These are phyloP conservation scores for Macrolepiota fuliginosa DNA, from an alignment of 768 basidiomycete species.

Conservation along the genomic window DNA sequence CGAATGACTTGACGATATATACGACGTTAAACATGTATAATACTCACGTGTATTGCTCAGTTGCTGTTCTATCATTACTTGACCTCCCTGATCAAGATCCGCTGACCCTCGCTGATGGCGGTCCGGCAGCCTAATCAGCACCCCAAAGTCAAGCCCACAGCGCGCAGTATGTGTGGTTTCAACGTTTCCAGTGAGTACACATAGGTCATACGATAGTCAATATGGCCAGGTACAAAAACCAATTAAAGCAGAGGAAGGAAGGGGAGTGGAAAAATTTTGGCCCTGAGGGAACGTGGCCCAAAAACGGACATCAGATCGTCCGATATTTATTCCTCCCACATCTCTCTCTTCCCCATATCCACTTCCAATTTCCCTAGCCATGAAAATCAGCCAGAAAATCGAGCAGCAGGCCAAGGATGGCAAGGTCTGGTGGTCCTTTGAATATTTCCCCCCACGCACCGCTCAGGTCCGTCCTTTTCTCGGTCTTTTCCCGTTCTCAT, in stretches of 20 bases:
- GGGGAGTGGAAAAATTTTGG: slow-evolving; percentile 6
- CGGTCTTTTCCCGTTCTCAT: neutral
- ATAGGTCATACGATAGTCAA: slow-evolving; percentile 3
- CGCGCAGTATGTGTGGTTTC: neutral
- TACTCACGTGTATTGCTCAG: neutral
- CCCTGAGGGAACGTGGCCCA: slow-evolving; percentile 24
- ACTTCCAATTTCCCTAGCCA: slow-evolving; percentile 31
- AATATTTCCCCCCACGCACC: slow-evolving; percentile 96
- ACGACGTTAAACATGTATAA: neutral
- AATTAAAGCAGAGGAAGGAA: neutral
- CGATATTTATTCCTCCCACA: slow-evolving; percentile 20
- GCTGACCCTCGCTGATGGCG: neutral
- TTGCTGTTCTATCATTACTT: neutral
- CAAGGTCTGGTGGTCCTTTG: slow-evolving; percentile 97
- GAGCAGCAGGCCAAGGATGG: slow-evolving; percentile 81
- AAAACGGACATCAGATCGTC: slow-evolving; percentile 19
- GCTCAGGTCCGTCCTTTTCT: slow-evolving; percentile 63
- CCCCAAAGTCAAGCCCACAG: neutral
- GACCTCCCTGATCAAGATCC: neutral
- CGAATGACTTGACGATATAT: neutral
- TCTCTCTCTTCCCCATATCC: slow-evolving; percentile 20
- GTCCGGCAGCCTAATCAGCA: neutral
- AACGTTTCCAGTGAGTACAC: neutral
- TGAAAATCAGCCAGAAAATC: slow-evolving; percentile 97
- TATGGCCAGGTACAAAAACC: neutral